phyloP scores from a whole-genome alignment of 352 stramenopile species.

The Phytophthora meadii region DNA sequence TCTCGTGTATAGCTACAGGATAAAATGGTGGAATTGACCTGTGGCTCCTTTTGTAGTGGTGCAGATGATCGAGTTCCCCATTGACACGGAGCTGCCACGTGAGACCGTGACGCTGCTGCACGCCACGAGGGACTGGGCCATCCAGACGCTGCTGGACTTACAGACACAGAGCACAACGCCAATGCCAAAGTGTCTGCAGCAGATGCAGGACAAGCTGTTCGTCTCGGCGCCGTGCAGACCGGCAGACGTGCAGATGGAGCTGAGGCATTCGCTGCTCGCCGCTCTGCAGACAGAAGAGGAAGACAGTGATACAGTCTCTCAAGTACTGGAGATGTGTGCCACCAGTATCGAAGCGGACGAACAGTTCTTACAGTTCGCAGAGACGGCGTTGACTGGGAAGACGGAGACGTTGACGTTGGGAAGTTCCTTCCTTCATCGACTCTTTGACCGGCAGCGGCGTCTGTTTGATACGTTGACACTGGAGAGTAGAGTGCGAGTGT shows the following conservation, averaged over 20 bases:
- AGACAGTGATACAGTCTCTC: constrained; percentile 5
- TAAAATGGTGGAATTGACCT: constrained; percentile 2
- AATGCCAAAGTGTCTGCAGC: constrained; percentile 34
- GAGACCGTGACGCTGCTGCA: constrained; percentile 34
- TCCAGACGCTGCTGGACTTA: constrained; percentile 47
- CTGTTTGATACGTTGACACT: constrained; percentile 42
- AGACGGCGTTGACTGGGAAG: constrained; percentile 28
- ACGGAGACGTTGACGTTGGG: constrained; percentile 25
- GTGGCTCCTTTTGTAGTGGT: constrained; percentile 33
- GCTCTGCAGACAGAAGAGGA: constrained; percentile 23
- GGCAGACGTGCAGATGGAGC: constrained; percentile 33
- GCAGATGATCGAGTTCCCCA: constrained; percentile 51
- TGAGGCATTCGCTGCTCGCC: constrained; percentile 37
- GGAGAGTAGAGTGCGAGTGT: constrained; percentile 36
- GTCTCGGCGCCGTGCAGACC: constrained; percentile 32
- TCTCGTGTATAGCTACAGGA: not conserved
- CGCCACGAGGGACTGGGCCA: constrained; percentile 39
- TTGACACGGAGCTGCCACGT: constrained; percentile 19
- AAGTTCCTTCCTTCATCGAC: constrained; percentile 31
- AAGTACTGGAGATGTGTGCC: constrained; percentile 43
- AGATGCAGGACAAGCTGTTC: constrained; percentile 48
- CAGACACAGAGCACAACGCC: constrained; percentile 8
- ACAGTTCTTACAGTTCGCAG: constrained; percentile 42
- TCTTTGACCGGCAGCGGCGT: constrained; percentile 22
- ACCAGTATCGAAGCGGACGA: constrained; percentile 28